Conservation (phyloP, 805 yeast species). For the Cyberlindnera meyerae region DNA sequence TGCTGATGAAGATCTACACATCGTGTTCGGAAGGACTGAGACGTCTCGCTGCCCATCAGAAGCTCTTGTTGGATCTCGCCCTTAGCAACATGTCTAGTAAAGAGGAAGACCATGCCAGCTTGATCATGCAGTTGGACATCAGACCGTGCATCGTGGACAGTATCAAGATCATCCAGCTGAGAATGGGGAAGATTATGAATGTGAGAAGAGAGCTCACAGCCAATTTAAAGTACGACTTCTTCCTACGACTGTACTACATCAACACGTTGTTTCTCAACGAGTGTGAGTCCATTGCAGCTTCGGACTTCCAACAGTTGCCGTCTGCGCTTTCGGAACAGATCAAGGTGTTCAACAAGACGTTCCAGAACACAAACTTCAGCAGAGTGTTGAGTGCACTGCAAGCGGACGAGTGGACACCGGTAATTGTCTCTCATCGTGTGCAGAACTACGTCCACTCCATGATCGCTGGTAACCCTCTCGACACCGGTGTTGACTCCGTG, state of each 20-base stretch:
- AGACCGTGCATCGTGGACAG: slow-evolving; percentile 60
- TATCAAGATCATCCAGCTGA: slow-evolving; percentile 64
- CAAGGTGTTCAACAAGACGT: slow-evolving; percentile 49
- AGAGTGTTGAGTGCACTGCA: slow-evolving; percentile 48
- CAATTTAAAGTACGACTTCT: slow-evolving; percentile 50
- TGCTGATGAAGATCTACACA: slow-evolving; percentile 58
- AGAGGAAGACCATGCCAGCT: slow-evolving; percentile 26
- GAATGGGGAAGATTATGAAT: slow-evolving; percentile 72
- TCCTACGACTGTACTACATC: slow-evolving; percentile 60
- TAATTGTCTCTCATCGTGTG: slow-evolving; percentile 42
- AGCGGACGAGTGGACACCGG: slow-evolving; percentile 77
- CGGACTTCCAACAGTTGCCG: slow-evolving; percentile 50
- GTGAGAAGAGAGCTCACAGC: slow-evolving; percentile 74
- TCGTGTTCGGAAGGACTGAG: slow-evolving; percentile 67
- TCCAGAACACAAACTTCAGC: slow-evolving; percentile 48
- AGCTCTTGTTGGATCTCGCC: slow-evolving; percentile 67
- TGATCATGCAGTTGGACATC: slow-evolving; percentile 59
- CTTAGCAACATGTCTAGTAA: slow-evolving; percentile 36
- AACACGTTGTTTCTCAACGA: slow-evolving; percentile 70
- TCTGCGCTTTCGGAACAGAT: slow-evolving; percentile 66
- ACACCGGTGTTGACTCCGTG: slow-evolving; percentile 35
- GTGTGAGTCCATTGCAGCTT: slow-evolving; percentile 78
- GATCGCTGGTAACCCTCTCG: slow-evolving; percentile 40
- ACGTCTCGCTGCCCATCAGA: slow-evolving; percentile 74
- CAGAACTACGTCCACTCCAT: slow-evolving; percentile 50